Evolutionary conservation across 257 asterid genomes (phyloP).

Genomic region (Rubia yunnanensis): DNA sequence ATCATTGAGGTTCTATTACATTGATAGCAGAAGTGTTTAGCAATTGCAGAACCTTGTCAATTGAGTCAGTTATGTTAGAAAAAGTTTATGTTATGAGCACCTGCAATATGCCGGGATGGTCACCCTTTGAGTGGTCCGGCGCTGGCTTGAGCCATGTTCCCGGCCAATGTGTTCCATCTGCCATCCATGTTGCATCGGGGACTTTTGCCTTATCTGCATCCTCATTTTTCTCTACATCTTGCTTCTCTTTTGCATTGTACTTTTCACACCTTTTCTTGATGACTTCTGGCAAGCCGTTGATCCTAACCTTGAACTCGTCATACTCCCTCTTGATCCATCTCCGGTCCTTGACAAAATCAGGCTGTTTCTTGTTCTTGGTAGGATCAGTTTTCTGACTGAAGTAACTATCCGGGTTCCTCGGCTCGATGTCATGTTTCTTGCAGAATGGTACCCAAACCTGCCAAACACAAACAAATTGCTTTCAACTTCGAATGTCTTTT

Average conservation of each 20-base stretch:
- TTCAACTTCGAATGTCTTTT: not conserved
- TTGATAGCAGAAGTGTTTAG: not conserved
- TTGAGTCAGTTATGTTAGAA: not conserved
- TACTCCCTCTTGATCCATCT: slow-evolving; percentile 98
- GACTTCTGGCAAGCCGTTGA: slow-evolving; percentile 75
- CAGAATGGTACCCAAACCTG: slow-evolving; percentile 97
- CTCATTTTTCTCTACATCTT: slow-evolving; percentile 37
- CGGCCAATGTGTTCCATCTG: slow-evolving; percentile 98
- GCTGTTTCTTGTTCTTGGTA: slow-evolving; percentile 62
- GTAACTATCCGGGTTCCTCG: slow-evolving; percentile 93
- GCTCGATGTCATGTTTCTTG: slow-evolving; percentile 81
- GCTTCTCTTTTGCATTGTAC: slow-evolving; percentile 58
- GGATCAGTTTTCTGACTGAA: slow-evolving; percentile 78
- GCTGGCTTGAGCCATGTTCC: slow-evolving; percentile 71
- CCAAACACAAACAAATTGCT: not conserved
- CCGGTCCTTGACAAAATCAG: slow-evolving; percentile 88
- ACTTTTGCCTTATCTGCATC: slow-evolving; percentile 35
- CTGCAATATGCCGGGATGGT: slow-evolving; percentile 93
- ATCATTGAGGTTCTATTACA: not conserved
- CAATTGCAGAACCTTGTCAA: not conserved
- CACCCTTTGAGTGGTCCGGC: slow-evolving; percentile 75
- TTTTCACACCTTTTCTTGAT: slow-evolving; percentile 59
- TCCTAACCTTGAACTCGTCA: slow-evolving; percentile 89
- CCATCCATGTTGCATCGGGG: slow-evolving; percentile 87
- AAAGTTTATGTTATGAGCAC: slow-evolving; percentile 16